Evolutionary conservation across 2,329 filamentous ascomycete genomes (phyloP), one percentile per base, ranked within the genome.

Genomic region (Ustulina deusta): DNA sequence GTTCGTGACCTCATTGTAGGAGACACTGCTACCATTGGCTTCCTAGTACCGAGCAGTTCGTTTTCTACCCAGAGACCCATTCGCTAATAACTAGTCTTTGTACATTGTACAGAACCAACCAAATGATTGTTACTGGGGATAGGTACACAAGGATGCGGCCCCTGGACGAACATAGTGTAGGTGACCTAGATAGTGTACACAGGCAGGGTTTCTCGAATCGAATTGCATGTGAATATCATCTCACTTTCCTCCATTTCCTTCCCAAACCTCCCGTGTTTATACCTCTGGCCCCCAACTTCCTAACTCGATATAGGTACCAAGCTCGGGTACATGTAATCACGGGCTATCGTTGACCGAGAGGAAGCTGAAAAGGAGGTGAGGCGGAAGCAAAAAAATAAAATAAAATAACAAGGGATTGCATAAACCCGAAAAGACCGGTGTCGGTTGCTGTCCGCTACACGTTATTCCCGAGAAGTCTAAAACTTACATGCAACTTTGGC

Each of bases 211-310:
- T 22, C 40, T 49, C 15, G 11, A 55, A 46, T 36, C 25, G 54
- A 57, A 52, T 65, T 46, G 54, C 62, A 65, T 68, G 58, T 68
- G 61, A 68, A 61, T 56, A 29, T 59, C 13, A 27, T 60, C 27
- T 44, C 29, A 9, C 6, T 32, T 32, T 51, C 25, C 32, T 7
- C 5, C 9, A 15, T 36, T 20, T 36, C 46, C 34, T 40, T 54
- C 56, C 44, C 13, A 46, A 59, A 25, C 38, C 46, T 49, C 36
- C 11, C 38, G 20, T 34, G 20, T 32, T 27, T 42, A 15, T 44
- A 25, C n/a, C 48, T 29, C n/a, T 42, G 48, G 57, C 66, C 66
- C 66, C 66, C 62, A 68, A 62, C 62, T 65, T 65, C 57, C 61
- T n/a, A 40, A 27, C 61, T 61, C 40, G 61, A 61, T 29, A 59